Conservation (phyloP, 1,284 basidiomycete genomes). For the Veloboletus limbatus region DNA sequence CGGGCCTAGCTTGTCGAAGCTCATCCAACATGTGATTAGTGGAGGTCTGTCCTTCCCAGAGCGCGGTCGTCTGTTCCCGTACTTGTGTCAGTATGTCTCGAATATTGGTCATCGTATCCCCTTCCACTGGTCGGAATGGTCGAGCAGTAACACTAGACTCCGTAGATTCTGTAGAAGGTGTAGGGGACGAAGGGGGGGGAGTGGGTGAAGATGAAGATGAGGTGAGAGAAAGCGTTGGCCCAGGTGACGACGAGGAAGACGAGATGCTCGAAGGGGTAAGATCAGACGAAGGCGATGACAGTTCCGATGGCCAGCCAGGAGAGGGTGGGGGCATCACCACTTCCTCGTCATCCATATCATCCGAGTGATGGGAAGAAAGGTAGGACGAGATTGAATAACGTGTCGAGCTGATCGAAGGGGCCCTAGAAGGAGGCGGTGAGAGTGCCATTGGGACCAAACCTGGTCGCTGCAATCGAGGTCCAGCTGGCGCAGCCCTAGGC, state of each 20-base stretch:
- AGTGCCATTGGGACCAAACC: constrained; percentile 28
- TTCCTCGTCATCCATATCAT: constrained; percentile 47
- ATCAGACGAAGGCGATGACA: constrained; percentile 34
- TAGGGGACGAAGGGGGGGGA: constrained; percentile 35
- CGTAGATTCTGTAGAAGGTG: constrained; percentile 34
- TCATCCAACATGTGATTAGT: constrained; percentile 52
- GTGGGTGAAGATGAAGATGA: constrained; percentile 35
- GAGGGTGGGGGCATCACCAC: constrained; percentile 21
- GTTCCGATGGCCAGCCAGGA: constrained; percentile 32
- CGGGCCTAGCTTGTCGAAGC: constrained; percentile 31
- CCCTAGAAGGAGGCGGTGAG: constrained; percentile 41
- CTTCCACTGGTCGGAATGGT: constrained; percentile 26
- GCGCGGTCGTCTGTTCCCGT: constrained; percentile 46
- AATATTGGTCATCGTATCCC: constrained; percentile 38
- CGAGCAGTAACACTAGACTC: constrained; percentile 45
- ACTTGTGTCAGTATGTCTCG: constrained; percentile 48
- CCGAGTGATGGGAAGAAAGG: constrained; percentile 73
- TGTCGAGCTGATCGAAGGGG: constrained; percentile 47
- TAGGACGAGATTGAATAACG: constrained; percentile 62
- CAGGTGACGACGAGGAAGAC: constrained; percentile 33
- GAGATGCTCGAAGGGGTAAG: constrained; percentile 34
- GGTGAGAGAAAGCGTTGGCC: constrained; percentile 31
- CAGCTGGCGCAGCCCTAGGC: constrained; percentile 25
- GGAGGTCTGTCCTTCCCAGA: constrained; percentile 57
- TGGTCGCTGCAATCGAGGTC: constrained; percentile 23